Conservation (phyloP, 257 asterid species). For the Buddleja alternifolia region DNA sequence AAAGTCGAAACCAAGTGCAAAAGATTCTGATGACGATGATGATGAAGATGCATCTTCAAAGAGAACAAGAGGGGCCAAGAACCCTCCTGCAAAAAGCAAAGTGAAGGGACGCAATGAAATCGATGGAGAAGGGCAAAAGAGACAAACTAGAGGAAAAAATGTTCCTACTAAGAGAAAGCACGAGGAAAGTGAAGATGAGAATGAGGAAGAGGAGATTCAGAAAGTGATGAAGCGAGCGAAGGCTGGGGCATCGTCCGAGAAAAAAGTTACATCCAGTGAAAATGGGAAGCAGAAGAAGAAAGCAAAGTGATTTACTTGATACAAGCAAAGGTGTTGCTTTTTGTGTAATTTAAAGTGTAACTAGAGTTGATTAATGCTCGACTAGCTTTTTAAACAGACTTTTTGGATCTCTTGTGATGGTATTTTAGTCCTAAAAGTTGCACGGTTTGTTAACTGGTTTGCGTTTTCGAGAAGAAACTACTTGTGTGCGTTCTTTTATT, state of each 20-base stretch:
- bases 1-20: slow-evolving; percentile 34
- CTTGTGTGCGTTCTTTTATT: neutral
- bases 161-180: slow-evolving; percentile 50
- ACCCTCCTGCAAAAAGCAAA: slow-evolving; percentile 42
- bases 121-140: slow-evolving; percentile 36
- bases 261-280: slow-evolving; percentile 38
- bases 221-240: slow-evolving; percentile 30
- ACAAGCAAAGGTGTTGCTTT: neutral
- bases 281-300: slow-evolving; percentile 48
- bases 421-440: slow-evolving; percentile 3
- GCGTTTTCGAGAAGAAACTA: neutral
- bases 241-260: slow-evolving; percentile 45
- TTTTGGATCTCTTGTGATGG: neutral
- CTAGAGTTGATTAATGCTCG: neutral
- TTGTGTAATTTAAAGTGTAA: slow-evolving; percentile 20
- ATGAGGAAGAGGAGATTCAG: slow-evolving; percentile 38
- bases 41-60: slow-evolving; percentile 36
- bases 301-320: slow-evolving; percentile 35
- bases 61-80: slow-evolving; percentile 40
- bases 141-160: slow-evolving; percentile 47
- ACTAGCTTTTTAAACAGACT: neutral
- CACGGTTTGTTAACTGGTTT: neutral
- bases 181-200: slow-evolving; percentile 54
- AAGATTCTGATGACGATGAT: slow-evolving; percentile 37
- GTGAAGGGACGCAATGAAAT: slow-evolving; percentile 38